A percentile compares a stretch with the other conserved stretches of the same genome.
phyloP scores from a whole-genome alignment of 768 basidiomycete genomes.

The Amanita rubescens region DNA sequence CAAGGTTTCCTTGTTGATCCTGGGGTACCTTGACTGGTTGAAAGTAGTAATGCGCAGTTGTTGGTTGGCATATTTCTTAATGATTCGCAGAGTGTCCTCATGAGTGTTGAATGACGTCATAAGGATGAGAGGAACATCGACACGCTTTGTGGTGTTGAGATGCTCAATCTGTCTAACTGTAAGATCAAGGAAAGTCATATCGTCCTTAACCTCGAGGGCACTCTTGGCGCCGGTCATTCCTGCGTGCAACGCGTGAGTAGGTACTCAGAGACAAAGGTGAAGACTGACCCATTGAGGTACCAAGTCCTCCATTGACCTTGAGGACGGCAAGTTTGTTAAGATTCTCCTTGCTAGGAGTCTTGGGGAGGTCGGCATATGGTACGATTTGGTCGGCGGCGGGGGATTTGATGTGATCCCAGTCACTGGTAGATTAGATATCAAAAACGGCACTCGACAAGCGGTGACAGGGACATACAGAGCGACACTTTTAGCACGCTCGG shows the following conservation, averaged over 20 bases:
- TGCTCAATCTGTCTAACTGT: conserved; percentile 94
- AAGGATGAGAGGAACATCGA: conserved; percentile 94
- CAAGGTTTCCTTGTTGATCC: conserved; percentile 84
- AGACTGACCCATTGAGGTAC: conserved; percentile 72
- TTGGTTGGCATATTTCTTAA: conserved; percentile 95
- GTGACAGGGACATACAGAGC: conserved; percentile 58
- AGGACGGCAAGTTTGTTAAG: conserved; percentile 92
- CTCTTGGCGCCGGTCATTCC: conserved; percentile 86
- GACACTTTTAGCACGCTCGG: conserved; percentile 78
- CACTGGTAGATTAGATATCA: conserved; percentile 33
- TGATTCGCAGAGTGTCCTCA: conserved; percentile 92
- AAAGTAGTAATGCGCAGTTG: conserved; percentile 89
- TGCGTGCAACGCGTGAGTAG: conserved; percentile 18
- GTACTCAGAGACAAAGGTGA: neutral
- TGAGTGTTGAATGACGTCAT: conserved; percentile 99
- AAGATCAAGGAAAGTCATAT: conserved; percentile 96
- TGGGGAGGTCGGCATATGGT: conserved; percentile 67
- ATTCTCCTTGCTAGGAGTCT: conserved; percentile 49
- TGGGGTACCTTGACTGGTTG: conserved; percentile 92
- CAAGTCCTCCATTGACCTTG: conserved; percentile 92
- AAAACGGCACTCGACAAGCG: conserved; percentile 6
- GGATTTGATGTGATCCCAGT: conserved; percentile 86
- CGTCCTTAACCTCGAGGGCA: conserved; percentile 93
- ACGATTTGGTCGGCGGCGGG: conserved; percentile 83
- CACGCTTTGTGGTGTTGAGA: conserved; percentile 75